Conservation (phyloP, 805 yeast genomes). For the Blastobotrys peoriensis region DNA sequence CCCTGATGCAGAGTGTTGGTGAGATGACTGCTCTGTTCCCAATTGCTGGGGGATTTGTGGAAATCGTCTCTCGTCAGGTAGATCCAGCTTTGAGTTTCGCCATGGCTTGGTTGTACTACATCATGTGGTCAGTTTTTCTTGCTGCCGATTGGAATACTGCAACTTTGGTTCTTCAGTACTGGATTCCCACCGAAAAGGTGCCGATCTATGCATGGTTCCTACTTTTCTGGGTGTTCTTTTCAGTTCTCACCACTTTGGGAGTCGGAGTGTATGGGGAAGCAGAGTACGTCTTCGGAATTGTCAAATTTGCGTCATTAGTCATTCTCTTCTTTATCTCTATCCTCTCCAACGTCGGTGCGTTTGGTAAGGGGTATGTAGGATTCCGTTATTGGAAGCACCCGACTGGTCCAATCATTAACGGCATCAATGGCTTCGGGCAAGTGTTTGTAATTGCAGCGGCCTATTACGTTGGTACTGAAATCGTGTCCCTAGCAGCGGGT, state of each 20-base stretch:
- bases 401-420: conserved; percentile 42
- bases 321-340: conserved; percentile 70
- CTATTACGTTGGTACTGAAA: conserved; percentile 83
- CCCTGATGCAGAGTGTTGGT: conserved; percentile 64
- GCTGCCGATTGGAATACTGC: conserved; percentile 83
- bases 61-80: conserved; percentile 67
- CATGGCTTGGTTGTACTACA: conserved; percentile 78
- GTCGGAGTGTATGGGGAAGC: conserved; percentile 74
- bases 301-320: conserved; percentile 66
- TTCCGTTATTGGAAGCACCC: conserved; percentile 51
- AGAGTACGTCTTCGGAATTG: conserved; percentile 72
- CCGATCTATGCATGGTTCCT: conserved; percentile 64
- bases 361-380: conserved; percentile 56
- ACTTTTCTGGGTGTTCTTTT: conserved; percentile 58
- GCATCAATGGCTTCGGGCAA: conserved; percentile 33
- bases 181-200: conserved; percentile 68
- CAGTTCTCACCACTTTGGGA: conserved; percentile 62
- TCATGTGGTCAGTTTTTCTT: conserved; percentile 66
- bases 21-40: conserved; percentile 78
- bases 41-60: conserved; percentile 67
- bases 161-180: conserved; percentile 69
- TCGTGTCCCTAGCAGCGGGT: conserved; percentile 78
- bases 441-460: conserved; percentile 68
- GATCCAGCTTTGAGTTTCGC: conserved; percentile 69
- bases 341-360: conserved; percentile 79